These are phyloP conservation scores for Tricholoma flavovirens DNA, from an alignment of 768 basidiomycete species.

Conservation along the genomic window DNA sequence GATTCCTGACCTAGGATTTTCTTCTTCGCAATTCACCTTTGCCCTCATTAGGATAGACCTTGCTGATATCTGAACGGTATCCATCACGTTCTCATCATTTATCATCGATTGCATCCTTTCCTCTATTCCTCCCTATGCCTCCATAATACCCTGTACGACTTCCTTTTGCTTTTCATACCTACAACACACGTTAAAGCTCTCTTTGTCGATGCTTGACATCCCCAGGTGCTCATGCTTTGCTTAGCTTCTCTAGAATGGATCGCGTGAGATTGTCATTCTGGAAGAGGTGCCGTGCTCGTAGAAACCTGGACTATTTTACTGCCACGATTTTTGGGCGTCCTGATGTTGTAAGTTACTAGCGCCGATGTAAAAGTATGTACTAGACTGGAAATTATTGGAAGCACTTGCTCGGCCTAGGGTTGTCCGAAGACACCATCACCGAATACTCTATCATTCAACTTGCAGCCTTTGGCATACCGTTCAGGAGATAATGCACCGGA, in stretches of 20 bases:
- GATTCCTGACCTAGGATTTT: constrained; percentile 7
- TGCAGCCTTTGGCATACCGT: no score
- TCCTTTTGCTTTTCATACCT: constrained; percentile 1
- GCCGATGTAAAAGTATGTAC: neutral
- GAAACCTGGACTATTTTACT: neutral
- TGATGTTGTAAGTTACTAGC: neutral
- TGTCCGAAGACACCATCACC: neutral
- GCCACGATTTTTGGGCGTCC: neutral
- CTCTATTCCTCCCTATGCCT: neutral
- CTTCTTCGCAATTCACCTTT: constrained; percentile 3
- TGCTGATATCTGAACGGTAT: constrained; percentile 18
- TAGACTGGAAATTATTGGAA: neutral
- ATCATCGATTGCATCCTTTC: neutral
- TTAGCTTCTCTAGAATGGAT: constrained; percentile 12
- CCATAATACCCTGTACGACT: neutral
- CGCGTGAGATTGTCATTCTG: neutral
- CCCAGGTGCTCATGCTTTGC: constrained; percentile 9
- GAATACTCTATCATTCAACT: neutral
- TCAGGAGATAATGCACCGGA: no score
- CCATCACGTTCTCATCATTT: constrained; percentile 2
- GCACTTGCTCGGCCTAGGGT: neutral
- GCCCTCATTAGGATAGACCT: constrained; percentile 15
- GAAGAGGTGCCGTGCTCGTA: neutral
- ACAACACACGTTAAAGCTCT: neutral
- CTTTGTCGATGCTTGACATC: constrained; percentile 7